Evolutionary conservation across 306 rosid species (phyloP).

Genomic region (apple (Malus domestica)): ASM211411v1 NC_041795.1:23789501-23790000

Average conservation of each 20-base stretch:
- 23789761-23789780: conserved; percentile 19
- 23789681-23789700: neutral
- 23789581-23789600: too few relatives aligned
- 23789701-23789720: neutral
- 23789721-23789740: neutral
- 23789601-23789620: neutral
- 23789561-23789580: too few relatives aligned
- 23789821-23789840: conserved; percentile 77
- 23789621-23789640: neutral
- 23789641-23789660: neutral
- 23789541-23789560: too few relatives aligned
- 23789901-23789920: neutral
- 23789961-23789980: conserved; percentile 75
- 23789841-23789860: conserved; percentile 89
- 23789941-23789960: conserved; percentile 60
- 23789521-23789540: too few relatives aligned
- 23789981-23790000: conserved; percentile 78
- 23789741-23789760: neutral
- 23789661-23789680: neutral
- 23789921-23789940: neutral
- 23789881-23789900: neutral
- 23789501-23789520: too few relatives aligned
- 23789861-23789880: conserved; percentile 44
- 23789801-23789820: conserved; percentile 40
- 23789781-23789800: conserved; percentile 70